A percentile compares a stretch with the other conserved stretches of the same genome.
Conservation (phyloP, 345 rosid genomes). For the Conringia planisiliqua region DNA sequence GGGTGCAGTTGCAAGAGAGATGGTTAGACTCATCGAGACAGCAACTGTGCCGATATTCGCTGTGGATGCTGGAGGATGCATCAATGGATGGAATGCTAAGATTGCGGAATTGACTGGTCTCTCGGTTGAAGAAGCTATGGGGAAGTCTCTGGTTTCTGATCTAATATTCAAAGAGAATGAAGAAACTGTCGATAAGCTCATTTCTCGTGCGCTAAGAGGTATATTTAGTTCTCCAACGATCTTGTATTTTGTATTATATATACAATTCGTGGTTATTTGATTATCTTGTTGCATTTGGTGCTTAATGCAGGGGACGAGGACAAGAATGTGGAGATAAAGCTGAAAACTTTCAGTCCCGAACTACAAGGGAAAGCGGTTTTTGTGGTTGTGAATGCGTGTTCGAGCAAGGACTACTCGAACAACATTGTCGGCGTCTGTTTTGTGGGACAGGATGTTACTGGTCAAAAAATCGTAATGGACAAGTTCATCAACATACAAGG, state of each 20-base stretch:
- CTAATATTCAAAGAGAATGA: conserved; percentile 72
- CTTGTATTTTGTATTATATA: not conserved
- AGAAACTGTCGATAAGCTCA: conserved; percentile 72
- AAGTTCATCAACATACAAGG: conserved; percentile 90
- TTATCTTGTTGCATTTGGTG: not conserved
- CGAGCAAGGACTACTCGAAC: conserved; percentile 81
- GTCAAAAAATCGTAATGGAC: conserved; percentile 91
- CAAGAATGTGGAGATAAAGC: conserved; percentile 85
- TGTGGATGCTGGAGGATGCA: conserved; percentile 69
- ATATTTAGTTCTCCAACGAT: conserved; percentile 26
- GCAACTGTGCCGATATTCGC: conserved; percentile 99
- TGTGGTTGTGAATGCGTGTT: conserved; percentile 90
- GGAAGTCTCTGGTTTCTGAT: conserved; percentile 81
- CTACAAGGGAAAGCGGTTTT: conserved; percentile 62
- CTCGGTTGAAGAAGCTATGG: conserved; percentile 92
- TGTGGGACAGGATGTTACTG: conserved; percentile 90
- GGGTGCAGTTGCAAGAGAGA: conserved; percentile 96
- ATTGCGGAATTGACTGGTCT: conserved; percentile 88
- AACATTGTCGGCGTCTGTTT: conserved; percentile 96
- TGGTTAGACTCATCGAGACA: conserved; percentile 97
- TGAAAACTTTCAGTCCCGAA: conserved; percentile 69
- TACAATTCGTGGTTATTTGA: conserved; percentile 10
- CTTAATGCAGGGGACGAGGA: conserved; percentile 76
- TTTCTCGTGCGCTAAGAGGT: conserved; percentile 78
- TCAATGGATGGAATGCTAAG: conserved; percentile 98